Conservation (phyloP, 2,329 filamentous ascomycete species). For the Alternaria sp. region DNA sequence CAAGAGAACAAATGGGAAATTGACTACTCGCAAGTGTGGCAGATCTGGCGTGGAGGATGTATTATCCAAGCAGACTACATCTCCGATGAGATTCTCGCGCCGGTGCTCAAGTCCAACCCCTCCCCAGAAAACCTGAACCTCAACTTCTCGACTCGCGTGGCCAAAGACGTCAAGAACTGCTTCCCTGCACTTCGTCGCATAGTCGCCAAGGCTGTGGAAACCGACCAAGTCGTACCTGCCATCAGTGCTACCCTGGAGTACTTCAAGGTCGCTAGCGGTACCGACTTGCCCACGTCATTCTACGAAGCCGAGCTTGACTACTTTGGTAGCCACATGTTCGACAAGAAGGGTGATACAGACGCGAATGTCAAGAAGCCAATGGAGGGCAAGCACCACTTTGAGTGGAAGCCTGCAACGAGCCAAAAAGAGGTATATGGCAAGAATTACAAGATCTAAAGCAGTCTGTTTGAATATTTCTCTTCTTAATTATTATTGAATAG, state of each 20-base stretch:
- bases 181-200: constrained; percentile 63
- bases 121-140: constrained; percentile 55
- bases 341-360: constrained; percentile 61
- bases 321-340: constrained; percentile 72
- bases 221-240: constrained; percentile 66
- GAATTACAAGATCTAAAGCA: constrained; percentile 12
- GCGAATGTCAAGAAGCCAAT: constrained; percentile 55
- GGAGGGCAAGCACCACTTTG: constrained; percentile 68
- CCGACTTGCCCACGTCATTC: constrained; percentile 69
- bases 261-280: constrained; percentile 67
- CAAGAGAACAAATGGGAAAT: constrained; percentile 66
- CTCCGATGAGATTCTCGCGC: constrained; percentile 61
- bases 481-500: background rate
- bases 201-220: constrained; percentile 61
- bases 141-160: constrained; percentile 54
- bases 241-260: constrained; percentile 70
- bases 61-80: constrained; percentile 74
- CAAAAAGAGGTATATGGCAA: constrained; percentile 30
- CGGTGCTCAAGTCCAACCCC: constrained; percentile 47
- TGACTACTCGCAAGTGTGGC: constrained; percentile 58
- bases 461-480: background rate
- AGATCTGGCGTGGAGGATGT: constrained; percentile 73
- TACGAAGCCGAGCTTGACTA: constrained; percentile 75
- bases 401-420: constrained; percentile 61
- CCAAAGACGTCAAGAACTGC: constrained; percentile 59